These are phyloP conservation scores for Suillus subaureus DNA, from an alignment of 768 basidiomycete genomes.

Conservation along the genomic window DNA sequence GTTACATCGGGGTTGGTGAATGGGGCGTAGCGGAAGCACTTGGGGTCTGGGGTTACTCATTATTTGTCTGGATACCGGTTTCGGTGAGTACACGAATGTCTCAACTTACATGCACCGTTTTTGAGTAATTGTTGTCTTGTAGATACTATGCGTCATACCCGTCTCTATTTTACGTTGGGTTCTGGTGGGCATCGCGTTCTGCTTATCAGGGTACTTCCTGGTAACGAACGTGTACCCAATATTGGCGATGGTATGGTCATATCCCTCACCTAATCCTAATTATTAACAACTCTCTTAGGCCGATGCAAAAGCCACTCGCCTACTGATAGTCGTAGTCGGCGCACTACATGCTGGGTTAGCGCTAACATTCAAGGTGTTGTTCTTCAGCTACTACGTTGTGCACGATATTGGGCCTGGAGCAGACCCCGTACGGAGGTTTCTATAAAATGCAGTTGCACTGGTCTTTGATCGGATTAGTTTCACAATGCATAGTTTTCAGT, in stretches of 20 bases:
- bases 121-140: conserved; percentile 7
- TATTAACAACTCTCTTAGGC: conserved; percentile 47
- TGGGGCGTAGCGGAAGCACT: conserved; percentile 88
- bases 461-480: not conserved
- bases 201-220: conserved; percentile 87
- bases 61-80: conserved; percentile 89
- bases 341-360: conserved; percentile 79
- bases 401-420: conserved; percentile 37
- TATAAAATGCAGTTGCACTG: conserved; percentile 5
- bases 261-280: conserved; percentile 4
- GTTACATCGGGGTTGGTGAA: conserved; percentile 86
- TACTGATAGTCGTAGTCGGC: conserved; percentile 77
- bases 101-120: not conserved
- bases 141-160: conserved; percentile 88
- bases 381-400: conserved; percentile 62
- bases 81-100: conserved; percentile 51
- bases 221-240: conserved; percentile 86
- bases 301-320: conserved; percentile 83
- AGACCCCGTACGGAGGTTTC: conserved; percentile 24
- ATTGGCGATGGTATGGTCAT: conserved; percentile 68
- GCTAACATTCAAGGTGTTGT: conserved; percentile 76
- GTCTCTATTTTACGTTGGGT: conserved; percentile 82
- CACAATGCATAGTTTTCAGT: not conserved
- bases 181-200: conserved; percentile 71
- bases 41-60: conserved; percentile 78